Evolutionary conservation across 371 early-diverging fungal species (phyloP), one percentile per base, ranked within the genome.

Genomic region (Haplosporangium sp.): DNA sequence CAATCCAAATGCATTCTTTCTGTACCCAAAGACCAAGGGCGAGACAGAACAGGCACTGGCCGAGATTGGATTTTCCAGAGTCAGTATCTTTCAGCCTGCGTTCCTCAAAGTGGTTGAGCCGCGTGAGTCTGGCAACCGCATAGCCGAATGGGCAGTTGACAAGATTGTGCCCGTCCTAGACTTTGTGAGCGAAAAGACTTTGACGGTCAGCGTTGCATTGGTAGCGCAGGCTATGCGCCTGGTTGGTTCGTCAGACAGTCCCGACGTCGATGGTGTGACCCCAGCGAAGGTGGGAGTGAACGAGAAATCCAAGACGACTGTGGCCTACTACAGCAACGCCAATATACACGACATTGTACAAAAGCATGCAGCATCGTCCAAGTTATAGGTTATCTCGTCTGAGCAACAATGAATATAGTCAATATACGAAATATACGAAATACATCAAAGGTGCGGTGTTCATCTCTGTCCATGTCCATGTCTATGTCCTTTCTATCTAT

Each of bases 11-110:
- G 92, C 94, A 0, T 64, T 59, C 36, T 88, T 94, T 41, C 74
- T 94, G 37, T 95, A 95, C 68, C 71, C 83, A 20, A 86, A 86
- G 62, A 86, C 89, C 21, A 95, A 95, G 74, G 94, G 94, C 40
- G 83, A 94, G 81, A 92, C 91, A 1, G 94, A 94, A 62, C 77
- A 86, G 38, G 86, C 84, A 14, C 64, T 94, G 18, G 76, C 69
- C 51, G 81, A 84, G 56, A 67, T 88, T 62, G 92, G 91, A 2
- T 94, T 94, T 62, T 79, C 85, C 46, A 84, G 84, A 12, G 86
- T 89, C 6, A 85, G 88, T 9, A 88, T 94, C 55, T 86, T 92
- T 64, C 85, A 81, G 3, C 95, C 95, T 13, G 90, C 82, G 0
- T 71, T 74, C 80, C 79, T 94, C 46, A 77, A 88, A 56, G 55